phyloP scores from a whole-genome alignment of 2,329 filamentous ascomycete genomes.

The Diaporthe sp. region DNA sequence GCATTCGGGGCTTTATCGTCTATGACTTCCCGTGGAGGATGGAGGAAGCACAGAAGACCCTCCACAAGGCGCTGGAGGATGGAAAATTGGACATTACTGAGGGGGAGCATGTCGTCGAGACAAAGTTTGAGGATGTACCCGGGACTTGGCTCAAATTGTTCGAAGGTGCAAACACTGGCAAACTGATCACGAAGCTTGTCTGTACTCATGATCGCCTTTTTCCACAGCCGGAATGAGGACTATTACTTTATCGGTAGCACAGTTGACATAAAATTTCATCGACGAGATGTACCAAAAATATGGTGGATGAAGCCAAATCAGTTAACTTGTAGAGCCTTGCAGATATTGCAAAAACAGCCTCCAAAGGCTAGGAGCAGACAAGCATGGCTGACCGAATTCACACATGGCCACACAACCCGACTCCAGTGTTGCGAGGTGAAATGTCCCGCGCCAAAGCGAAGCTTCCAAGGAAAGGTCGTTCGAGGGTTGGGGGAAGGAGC shows the following conservation, averaged over 20 bases:
- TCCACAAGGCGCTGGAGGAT: conserved; percentile 22
- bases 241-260: background rate
- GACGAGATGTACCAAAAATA: no score
- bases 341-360: no score
- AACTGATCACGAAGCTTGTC: conserved; percentile 24
- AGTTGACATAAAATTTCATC: no score
- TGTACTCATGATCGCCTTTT: background rate
- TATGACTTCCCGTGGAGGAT: background rate
- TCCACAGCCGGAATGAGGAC: background rate
- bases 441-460: no score
- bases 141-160: conserved; percentile 29
- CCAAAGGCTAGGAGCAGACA: no score
- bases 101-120: conserved; percentile 25
- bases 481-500: background rate
- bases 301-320: no score
- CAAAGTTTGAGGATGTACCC: conserved; percentile 25
- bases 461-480: background rate
- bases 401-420: no score
- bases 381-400: no score
- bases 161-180: conserved; percentile 30
- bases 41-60: background rate
- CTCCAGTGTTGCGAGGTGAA: no score
- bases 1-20: conserved; percentile 13
- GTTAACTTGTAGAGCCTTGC: no score
- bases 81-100: conserved; percentile 23